Conservation (phyloP, 257 asterid genomes). For the Salvia hispanica region DNA sequence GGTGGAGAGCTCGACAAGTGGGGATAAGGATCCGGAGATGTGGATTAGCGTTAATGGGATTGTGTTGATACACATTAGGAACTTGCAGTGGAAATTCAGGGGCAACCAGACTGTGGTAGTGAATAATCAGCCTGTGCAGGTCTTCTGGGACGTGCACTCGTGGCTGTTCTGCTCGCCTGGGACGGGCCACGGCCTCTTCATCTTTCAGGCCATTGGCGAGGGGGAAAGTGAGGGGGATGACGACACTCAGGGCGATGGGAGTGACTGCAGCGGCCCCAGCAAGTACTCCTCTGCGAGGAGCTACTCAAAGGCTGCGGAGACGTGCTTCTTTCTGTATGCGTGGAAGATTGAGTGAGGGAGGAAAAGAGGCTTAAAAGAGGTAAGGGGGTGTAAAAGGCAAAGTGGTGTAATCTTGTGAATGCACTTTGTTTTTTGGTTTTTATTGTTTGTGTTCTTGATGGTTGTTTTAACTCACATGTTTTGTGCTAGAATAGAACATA, state of each 20-base stretch:
- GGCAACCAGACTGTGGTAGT: constrained; percentile 84
- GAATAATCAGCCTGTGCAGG: constrained; percentile 77
- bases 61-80: constrained; percentile 73
- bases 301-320: constrained; percentile 56
- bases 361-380: neutral
- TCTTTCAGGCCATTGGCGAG: constrained; percentile 71
- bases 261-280: constrained; percentile 63
- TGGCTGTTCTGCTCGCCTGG: constrained; percentile 81
- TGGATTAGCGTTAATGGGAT: constrained; percentile 98
- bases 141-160: constrained; percentile 86
- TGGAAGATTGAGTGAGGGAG: constrained; percentile 69
- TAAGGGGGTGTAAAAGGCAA: neutral
- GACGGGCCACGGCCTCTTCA: constrained; percentile 63
- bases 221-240: constrained; percentile 59
- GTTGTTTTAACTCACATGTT: constrained; percentile 23
- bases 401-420: constrained; percentile 14
- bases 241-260: constrained; percentile 43
- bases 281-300: constrained; percentile 62
- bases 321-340: constrained; percentile 65
- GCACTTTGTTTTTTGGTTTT: neutral
- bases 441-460: constrained; percentile 16
- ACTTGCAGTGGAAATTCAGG: constrained; percentile 95
- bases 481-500: constrained; percentile 36
- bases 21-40: constrained; percentile 87
- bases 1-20: constrained; percentile 77